Conservation (phyloP, 768 basidiomycete species). For the Hypholoma sublateritium region DNA sequence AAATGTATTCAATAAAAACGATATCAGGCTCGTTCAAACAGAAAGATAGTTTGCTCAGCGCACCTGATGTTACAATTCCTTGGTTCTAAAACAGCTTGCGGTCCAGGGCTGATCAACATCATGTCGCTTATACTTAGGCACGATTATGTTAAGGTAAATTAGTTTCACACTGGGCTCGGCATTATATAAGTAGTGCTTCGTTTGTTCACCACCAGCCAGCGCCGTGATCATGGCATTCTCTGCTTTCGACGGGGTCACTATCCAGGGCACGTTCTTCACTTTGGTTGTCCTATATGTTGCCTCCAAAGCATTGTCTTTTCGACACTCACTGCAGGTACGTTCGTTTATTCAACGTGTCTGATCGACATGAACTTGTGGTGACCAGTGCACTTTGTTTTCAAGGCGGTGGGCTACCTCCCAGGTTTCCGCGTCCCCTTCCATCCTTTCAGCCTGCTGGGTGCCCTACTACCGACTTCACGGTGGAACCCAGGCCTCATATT, state of each 20-base stretch:
- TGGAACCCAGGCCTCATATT: conserved; percentile 41
- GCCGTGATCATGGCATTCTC: background rate
- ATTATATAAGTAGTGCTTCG: background rate
- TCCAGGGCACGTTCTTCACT: background rate
- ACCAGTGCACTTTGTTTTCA: background rate
- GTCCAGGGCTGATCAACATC: too few relatives aligned
- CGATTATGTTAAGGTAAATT: too few relatives aligned
- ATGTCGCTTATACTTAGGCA: too few relatives aligned
- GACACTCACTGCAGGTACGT: conserved; percentile 31
- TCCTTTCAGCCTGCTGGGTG: conserved; percentile 38
- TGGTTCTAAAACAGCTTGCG: too few relatives aligned
- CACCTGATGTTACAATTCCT: too few relatives aligned
- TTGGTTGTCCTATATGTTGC: conserved; percentile 24
- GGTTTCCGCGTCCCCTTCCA: conserved; percentile 42
- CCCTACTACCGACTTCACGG: conserved; percentile 36
- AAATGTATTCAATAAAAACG: too few relatives aligned
- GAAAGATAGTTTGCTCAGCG: too few relatives aligned
- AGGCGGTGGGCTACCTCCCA: conserved; percentile 38
- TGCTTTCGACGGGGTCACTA: background rate
- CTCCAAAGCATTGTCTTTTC: conserved; percentile 31
- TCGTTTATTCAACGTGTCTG: background rate
- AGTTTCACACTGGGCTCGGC: too few relatives aligned
- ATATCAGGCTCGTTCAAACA: too few relatives aligned
- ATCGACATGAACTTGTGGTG: background rate
- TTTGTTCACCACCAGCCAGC: background rate